Percentiles rank a stretch among this genome's conserved stretches.
Conservation (phyloP, 257 asterid species). For the Jasminum sambac region DNA sequence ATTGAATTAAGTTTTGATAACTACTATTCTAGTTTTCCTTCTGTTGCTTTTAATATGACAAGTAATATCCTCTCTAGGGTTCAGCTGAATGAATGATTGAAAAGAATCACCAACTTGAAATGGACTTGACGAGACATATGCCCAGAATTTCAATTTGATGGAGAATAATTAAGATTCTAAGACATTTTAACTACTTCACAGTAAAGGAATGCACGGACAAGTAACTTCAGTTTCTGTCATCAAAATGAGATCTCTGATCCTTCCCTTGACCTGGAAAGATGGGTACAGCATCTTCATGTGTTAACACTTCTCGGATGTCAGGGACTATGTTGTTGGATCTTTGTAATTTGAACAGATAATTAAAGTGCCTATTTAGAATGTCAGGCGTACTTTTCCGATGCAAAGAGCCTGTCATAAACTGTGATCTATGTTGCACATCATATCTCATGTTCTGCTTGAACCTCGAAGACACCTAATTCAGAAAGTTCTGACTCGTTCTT, state of each 20-base stretch:
- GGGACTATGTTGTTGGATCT: not conserved
- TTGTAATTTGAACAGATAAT: constrained; percentile 1
- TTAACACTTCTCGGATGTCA: not conserved
- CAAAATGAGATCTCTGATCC: not conserved
- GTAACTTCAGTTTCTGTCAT: not conserved
- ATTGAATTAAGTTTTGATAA: not conserved
- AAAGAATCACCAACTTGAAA: not conserved
- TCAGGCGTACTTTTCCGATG: not conserved
- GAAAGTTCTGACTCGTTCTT: no score
- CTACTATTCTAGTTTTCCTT: not conserved
- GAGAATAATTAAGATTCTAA: not conserved
- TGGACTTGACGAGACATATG: not conserved
- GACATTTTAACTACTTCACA: not conserved
- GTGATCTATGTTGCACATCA: constrained; percentile 13
- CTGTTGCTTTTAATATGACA: not conserved
- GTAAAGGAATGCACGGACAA: not conserved
- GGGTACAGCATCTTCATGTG: not conserved
- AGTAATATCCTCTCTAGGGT: not conserved
- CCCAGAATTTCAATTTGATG: not conserved
- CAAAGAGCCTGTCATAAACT: constrained; percentile 16
- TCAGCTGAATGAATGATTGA: not conserved
- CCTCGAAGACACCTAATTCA: no score
- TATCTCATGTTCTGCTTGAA: not conserved
- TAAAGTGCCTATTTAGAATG: constrained; percentile 5
- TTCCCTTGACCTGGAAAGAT: constrained; percentile 13